Evolutionary conservation across 108 stramenopile genomes (phyloP), one percentile per base, ranked within the genome.

Genomic region (Epipyxis sp.): DNA sequence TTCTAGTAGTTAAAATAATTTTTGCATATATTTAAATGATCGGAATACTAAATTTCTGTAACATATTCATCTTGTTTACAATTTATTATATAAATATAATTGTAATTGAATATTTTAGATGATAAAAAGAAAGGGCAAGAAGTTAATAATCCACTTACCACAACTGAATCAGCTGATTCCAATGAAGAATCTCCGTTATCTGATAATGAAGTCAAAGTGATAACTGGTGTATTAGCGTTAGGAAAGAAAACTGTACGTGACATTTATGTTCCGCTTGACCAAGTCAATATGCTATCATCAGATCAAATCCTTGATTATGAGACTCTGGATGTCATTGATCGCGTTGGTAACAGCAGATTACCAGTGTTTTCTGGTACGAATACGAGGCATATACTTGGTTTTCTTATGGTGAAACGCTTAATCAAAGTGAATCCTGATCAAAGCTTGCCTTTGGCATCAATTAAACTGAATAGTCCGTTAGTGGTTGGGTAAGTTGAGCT

Each of bases 281-380:
- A 74, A 32, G 71, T 74, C 41, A 43, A n/a, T 39, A 74, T 74
- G 71, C 16, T 74, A 10, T 74, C 71, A 10, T 6, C n/a, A 13
- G 16, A 13, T 37, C 40, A 16, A 6, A 3, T 30, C 13, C 71
- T 74, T 3, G 34, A 74, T 42, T 16, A 74, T 16, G 43, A 57
- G 71, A 57, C 42, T 27, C 25, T 74, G 13, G 16, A 74, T 32
- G 46, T 43, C 20, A 74, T 74, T 29, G 6, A 43, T 3, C 42
- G 43, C 71, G 6, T 13, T 57, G 71, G 71, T 27, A 43, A 30
- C 50, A 43, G 41, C 6, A 37, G 71, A 30, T 43, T 74, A 27
- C 71, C 34, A 6, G 71, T 74, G 3, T 74, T 13, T 42, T 10
- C 10, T 29, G 25, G 50, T 6, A 16, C 6, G 10, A 42, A 74